Percentiles rank a stretch among this genome's conserved stretches.
These are phyloP conservation scores for Stemphylium lycopersici DNA, from an alignment of 2,329 filamentous ascomycete genomes.

Conservation along the genomic window DNA sequence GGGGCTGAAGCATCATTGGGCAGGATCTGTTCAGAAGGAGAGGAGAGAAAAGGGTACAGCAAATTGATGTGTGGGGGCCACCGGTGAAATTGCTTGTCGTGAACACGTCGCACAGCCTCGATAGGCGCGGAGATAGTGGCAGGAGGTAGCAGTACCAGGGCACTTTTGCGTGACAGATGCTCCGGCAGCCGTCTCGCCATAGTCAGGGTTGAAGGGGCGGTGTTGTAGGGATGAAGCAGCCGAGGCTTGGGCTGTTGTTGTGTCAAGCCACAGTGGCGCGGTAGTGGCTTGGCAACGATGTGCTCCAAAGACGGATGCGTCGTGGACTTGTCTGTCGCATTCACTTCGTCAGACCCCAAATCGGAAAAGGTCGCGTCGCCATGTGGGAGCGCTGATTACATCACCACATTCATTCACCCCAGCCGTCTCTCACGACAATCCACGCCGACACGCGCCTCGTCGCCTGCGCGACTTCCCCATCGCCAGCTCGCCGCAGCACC, in stretches of 20 bases:
- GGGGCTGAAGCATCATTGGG: background rate
- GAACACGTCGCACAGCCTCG: constrained; percentile 28
- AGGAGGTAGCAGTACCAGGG: constrained; percentile 34
- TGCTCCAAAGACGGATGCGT: constrained; percentile 22
- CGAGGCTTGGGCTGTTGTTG: background rate
- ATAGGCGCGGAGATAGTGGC: constrained; percentile 30
- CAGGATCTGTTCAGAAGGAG: constrained; percentile 19
- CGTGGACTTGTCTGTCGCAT: constrained; percentile 20
- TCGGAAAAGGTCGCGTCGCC: constrained; percentile 32
- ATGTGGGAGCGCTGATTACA: constrained; percentile 38
- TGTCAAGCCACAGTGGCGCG: constrained; percentile 3
- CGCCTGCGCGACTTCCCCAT: constrained; percentile 20
- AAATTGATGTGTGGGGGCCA: constrained; percentile 44
- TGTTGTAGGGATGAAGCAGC: background rate
- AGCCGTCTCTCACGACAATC: constrained; percentile 21
- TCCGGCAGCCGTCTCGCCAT: constrained; percentile 23
- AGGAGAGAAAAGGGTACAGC: constrained; percentile 38
- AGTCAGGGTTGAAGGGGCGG: background rate
- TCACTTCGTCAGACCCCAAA: constrained; percentile 20
- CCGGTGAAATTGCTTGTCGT: constrained; percentile 35
- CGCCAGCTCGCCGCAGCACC: constrained; percentile 30
- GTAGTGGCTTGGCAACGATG: constrained; percentile 25
- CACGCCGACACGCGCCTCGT: constrained; percentile 20
- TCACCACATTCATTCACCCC: constrained; percentile 3
- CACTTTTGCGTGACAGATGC: constrained; percentile 35